Evolutionary conservation across 1,284 basidiomycete genomes (phyloP), one percentile per base, ranked within the genome.

Genomic region (Melampsora americana): DNA sequence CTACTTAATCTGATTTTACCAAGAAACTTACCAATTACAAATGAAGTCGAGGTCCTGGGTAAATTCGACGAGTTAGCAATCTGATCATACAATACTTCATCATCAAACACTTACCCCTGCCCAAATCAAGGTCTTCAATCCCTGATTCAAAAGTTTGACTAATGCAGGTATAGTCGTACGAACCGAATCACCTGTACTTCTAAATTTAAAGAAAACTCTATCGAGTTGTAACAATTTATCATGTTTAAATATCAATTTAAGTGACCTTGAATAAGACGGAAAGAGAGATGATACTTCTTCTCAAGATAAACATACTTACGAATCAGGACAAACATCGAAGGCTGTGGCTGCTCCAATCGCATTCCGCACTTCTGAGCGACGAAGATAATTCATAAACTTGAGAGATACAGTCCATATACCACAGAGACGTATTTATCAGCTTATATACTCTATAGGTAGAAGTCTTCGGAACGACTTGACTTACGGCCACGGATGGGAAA

Each of bases 81-180:
- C 16, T n/a, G 28, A 59, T 23, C 16, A n/a, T 35, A 3, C 23
- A 35, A 35, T n/a, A 20, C 20, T 35, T 64, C 35, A 28, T 64
- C 4, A 35, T 32, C 26, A 64, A 39, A 16, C 9, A 65, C 74
- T 50, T 50, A 76, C 74, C n/a, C 74, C 74, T 39, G 67, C 74
- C 74, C 74, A 76, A 42, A 76, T 76, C 26, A 76, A 46, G 42
- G 74, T 76, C 20, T 46, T 66, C 61, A 76, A 69, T 18, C 74
- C 74, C 53, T 64, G 59, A 53, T 76, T 64, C 12, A 76, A 28
- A 65, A 76, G 59, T 61, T 65, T 76, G 35, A 60, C 60, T 12
- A 76, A 59, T 12, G 74, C 35, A 32, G 74, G 67, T n/a, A 53
- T 64, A 30, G 74, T 62, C 9, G 66, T 62, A 16, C 74, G 66